Evolutionary conservation across 306 rosid species (phyloP).

Genomic region (Cucurbita moschata): DNA sequence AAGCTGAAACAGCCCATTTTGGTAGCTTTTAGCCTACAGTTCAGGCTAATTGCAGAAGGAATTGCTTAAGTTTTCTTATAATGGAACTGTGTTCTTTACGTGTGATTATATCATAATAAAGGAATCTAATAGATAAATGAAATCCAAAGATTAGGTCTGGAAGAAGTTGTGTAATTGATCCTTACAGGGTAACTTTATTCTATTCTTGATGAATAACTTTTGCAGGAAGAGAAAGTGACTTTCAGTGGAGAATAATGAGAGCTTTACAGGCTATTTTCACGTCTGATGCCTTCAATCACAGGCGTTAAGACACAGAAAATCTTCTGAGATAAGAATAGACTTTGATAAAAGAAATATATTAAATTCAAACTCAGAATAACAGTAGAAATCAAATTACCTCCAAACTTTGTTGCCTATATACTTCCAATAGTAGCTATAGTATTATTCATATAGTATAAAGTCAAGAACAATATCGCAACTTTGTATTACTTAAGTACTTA

Average conservation of each 20-base stretch:
- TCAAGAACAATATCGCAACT: too few species aligned
- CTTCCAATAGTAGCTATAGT: too few species aligned
- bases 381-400: too few species aligned
- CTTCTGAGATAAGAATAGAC: background rate
- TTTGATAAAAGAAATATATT: background rate
- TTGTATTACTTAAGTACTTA: too few species aligned
- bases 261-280: slow-evolving; percentile 8
- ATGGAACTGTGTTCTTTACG: background rate
- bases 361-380: too few species aligned
- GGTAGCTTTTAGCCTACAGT: background rate
- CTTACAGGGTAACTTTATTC: slow-evolving; percentile 38
- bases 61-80: background rate
- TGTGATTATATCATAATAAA: slow-evolving; percentile 2
- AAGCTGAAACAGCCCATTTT: slow-evolving; percentile 51
- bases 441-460: too few species aligned
- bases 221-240: slow-evolving; percentile 14
- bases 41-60: background rate
- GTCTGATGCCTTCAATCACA: background rate
- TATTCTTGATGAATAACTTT: slow-evolving; percentile 13
- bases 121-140: background rate
- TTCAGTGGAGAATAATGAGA: slow-evolving; percentile 40
- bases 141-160: background rate
- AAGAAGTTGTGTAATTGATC: slow-evolving; percentile 16
- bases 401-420: too few species aligned
- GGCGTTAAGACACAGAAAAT: background rate